phyloP scores from a whole-genome alignment of 2,329 filamentous ascomycete genomes.

The Aspergillus neoniger region DNA sequence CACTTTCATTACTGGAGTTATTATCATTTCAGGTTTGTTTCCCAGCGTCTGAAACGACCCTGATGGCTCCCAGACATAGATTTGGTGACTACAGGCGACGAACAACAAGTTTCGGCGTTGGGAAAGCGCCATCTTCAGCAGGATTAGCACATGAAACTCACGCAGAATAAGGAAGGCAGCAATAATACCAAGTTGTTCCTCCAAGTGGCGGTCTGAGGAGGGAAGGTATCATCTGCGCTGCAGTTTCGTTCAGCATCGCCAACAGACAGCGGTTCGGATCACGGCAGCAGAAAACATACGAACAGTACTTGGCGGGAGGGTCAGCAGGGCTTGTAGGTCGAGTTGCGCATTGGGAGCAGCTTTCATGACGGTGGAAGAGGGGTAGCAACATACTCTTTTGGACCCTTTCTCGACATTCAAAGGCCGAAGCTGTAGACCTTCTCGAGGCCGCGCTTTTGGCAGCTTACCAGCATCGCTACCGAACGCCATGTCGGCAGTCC shows the following conservation, averaged over 20 bases:
- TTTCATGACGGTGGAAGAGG: slow-evolving; percentile 7
- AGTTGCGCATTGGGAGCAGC: background rate
- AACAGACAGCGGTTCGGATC: background rate
- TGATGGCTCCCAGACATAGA: slow-evolving; percentile 49
- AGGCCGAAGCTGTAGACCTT: slow-evolving; percentile 31
- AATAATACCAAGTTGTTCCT: slow-evolving; percentile 45
- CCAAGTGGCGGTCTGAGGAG: slow-evolving; percentile 42
- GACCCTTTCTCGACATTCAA: slow-evolving; percentile 36
- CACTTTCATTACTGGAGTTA: slow-evolving; percentile 46
- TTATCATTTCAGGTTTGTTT: slow-evolving; percentile 42
- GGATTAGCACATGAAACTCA: background rate
- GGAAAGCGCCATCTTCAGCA: slow-evolving; percentile 45
- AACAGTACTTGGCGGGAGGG: slow-evolving; percentile 19
- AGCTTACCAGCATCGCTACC: slow-evolving; percentile 12
- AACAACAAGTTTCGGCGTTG: slow-evolving; percentile 52
- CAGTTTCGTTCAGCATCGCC: slow-evolving; percentile 12
- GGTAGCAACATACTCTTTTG: slow-evolving; percentile 36
- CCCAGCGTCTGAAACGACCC: slow-evolving; percentile 45
- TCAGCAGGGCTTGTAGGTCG: slow-evolving; percentile 11
- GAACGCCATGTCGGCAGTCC: slow-evolving; percentile 24
- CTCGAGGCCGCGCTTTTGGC: slow-evolving; percentile 16
- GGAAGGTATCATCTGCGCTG: slow-evolving; percentile 31
- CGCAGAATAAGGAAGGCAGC: background rate
- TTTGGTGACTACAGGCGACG: slow-evolving; percentile 41
- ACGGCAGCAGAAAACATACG: slow-evolving; percentile 16